Conservation (phyloP, 331 rosid species). For the Stylosanthes scabra region DNA sequence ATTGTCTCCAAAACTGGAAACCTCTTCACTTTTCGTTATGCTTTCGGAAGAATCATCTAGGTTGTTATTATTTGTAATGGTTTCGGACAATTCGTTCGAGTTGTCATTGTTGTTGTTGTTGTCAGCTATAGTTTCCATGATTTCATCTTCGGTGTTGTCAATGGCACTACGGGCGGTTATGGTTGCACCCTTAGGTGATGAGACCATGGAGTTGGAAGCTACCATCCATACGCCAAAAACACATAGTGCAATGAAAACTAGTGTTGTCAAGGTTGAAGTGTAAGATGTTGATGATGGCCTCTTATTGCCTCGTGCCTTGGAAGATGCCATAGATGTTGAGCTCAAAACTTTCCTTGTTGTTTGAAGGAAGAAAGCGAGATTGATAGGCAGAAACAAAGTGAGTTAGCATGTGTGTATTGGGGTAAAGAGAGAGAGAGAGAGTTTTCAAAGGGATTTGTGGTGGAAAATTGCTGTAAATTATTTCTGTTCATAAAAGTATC, state of each 20-base stretch:
- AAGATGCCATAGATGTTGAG: constrained; percentile 1
- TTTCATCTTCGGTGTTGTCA: constrained; percentile 18
- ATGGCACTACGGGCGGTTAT: constrained; percentile 27
- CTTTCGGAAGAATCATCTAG: constrained; percentile 21
- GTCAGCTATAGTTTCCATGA: neutral
- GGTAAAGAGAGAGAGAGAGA: neutral
- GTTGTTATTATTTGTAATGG: neutral
- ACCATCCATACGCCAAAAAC: constrained; percentile 77
- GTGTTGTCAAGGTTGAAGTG: constrained; percentile 61
- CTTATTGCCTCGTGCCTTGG: constrained; percentile 57
- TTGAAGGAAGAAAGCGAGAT: neutral
- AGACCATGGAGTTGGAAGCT: constrained; percentile 49
- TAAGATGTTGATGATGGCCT: constrained; percentile 64
- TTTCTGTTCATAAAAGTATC: constrained; percentile 39
- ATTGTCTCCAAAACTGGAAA: too few species aligned
- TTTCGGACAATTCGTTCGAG: constrained; percentile 20
- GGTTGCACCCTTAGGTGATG: constrained; percentile 32
- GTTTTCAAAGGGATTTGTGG: constrained; percentile 30
- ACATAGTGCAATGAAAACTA: constrained; percentile 62
- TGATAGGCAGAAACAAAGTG: neutral
- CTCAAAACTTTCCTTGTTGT: neutral
- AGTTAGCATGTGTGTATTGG: too few species aligned
- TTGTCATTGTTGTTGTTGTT: constrained; percentile 1
- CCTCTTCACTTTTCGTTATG: constrained; percentile 1
- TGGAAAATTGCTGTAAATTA: neutral